These are phyloP conservation scores for Dipodascus geniculatus DNA, from an alignment of 805 yeast species.

Conservation along the genomic window DNA sequence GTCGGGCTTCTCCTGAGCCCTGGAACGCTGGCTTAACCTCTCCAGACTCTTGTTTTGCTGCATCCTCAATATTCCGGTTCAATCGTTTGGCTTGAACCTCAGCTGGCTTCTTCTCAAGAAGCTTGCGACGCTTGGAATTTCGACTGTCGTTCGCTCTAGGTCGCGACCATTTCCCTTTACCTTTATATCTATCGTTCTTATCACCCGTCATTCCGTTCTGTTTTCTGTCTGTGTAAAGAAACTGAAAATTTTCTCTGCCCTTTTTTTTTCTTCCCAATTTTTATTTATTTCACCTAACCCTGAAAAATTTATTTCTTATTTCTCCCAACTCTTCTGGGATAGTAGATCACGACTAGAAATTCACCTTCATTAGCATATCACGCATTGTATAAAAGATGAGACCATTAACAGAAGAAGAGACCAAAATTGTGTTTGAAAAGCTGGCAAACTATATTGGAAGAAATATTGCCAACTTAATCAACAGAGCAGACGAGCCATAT, in stretches of 20 bases:
- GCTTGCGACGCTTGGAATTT: neutral
- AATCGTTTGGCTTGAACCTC: neutral
- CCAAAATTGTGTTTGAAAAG: conserved; percentile 90
- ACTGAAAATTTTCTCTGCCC: neutral
- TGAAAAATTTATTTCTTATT: neutral
- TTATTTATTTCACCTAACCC: neutral
- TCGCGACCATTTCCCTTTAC: neutral
- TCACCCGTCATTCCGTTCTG: neutral
- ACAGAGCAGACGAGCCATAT: conserved; percentile 74
- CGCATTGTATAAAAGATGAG: conserved; percentile 45
- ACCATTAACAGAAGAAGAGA: conserved; percentile 92
- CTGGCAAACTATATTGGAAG: conserved; percentile 95
- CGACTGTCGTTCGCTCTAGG: neutral
- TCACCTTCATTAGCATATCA: neutral
- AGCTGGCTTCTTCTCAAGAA: neutral
- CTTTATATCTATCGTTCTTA: neutral
- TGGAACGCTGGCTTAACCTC: neutral
- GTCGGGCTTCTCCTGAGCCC: too few relatives aligned
- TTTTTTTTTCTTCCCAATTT: neutral
- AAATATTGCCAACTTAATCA: conserved; percentile 78
- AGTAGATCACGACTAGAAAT: neutral
- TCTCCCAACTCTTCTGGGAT: neutral
- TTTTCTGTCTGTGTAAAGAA: too few relatives aligned
- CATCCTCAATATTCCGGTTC: neutral
- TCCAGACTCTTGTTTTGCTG: neutral